Evolutionary conservation across 257 asterid species (phyloP).

Genomic region (Gentiana macrophylla): DNA sequence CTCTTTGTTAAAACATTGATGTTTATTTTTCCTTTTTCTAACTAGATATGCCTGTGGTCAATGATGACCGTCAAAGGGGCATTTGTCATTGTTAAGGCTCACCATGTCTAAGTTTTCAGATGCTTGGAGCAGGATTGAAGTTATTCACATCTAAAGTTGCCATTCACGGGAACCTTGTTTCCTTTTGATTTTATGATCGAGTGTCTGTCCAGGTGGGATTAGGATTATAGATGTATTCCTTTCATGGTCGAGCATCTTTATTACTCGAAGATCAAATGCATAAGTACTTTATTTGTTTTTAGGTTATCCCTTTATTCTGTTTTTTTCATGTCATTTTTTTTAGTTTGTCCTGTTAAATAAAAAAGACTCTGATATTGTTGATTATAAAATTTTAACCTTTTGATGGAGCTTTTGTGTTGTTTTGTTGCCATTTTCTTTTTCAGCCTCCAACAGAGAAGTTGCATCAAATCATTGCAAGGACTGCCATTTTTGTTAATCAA

Average conservation of each 20-base stretch:
- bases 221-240: slow-evolving; percentile 51
- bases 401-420: slow-evolving; percentile 13
- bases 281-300: slow-evolving; percentile 17
- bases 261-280: slow-evolving; percentile 36
- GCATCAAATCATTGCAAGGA: slow-evolving; percentile 89
- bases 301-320: slow-evolving; percentile 1
- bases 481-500: slow-evolving; percentile 82
- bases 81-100: slow-evolving; percentile 60
- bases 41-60: slow-evolving; percentile 41
- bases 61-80: slow-evolving; percentile 36
- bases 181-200: slow-evolving; percentile 78
- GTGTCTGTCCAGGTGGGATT: slow-evolving; percentile 95
- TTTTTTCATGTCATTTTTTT: slow-evolving; percentile 1
- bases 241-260: slow-evolving; percentile 42
- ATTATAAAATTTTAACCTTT: slow-evolving; percentile 11
- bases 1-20: slow-evolving; percentile 14
- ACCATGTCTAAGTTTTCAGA: slow-evolving; percentile 90
- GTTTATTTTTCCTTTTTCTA: slow-evolving; percentile 26
- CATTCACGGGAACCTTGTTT: slow-evolving; percentile 79
- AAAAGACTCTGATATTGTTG: slow-evolving; percentile 5
- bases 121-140: slow-evolving; percentile 85
- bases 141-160: slow-evolving; percentile 74
- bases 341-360: slow-evolving; percentile 8
- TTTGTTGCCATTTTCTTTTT: slow-evolving; percentile 11
- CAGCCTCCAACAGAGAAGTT: slow-evolving; percentile 92